Conservation (phyloP, 2,329 filamentous ascomycete genomes). For the Exophiala viscosa region DNA sequence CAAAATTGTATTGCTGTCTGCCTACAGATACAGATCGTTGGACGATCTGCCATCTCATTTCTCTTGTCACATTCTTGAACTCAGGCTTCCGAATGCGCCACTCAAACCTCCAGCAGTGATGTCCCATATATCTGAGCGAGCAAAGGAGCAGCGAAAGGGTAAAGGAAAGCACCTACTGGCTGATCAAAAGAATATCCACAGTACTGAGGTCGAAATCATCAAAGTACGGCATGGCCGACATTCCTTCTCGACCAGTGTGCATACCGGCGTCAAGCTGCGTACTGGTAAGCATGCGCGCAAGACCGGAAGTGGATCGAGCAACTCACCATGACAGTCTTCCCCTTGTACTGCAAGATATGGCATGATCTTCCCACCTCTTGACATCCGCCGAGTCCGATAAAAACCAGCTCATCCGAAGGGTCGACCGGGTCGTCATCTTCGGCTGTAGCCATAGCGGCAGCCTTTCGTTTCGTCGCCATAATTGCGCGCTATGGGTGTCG, state of each 20-base stretch:
- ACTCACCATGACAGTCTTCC: conserved; percentile 95
- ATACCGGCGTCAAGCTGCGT: conserved; percentile 88
- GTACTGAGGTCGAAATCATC: conserved; percentile 98
- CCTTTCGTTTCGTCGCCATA: conserved; percentile 95
- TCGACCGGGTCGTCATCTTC: conserved; percentile 80
- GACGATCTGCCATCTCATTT: neutral
- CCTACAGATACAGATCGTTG: conserved; percentile 18
- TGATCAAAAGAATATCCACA: conserved; percentile 94
- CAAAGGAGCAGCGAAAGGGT: conserved; percentile 26
- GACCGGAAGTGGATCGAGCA: neutral
- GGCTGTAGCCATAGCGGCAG: conserved; percentile 63
- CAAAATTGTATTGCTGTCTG: conserved; percentile 27
- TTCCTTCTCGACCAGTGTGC: conserved; percentile 78
- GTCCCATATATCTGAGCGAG: conserved; percentile 6
- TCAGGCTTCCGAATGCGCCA: neutral
- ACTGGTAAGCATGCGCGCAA: conserved; percentile 10
- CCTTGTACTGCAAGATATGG: conserved; percentile 98
- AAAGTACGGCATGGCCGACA: conserved; percentile 92
- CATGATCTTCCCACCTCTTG: conserved; percentile 97
- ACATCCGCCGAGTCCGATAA: conserved; percentile 87
- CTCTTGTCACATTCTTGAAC: neutral
- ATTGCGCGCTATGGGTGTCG: conserved; percentile 19
- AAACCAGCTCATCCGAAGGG: conserved; percentile 89
- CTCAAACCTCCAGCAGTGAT: neutral
- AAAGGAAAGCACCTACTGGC: conserved; percentile 73